Conservation (phyloP, 768 basidiomycete genomes). For the Tremella yokohamensis region DNA sequence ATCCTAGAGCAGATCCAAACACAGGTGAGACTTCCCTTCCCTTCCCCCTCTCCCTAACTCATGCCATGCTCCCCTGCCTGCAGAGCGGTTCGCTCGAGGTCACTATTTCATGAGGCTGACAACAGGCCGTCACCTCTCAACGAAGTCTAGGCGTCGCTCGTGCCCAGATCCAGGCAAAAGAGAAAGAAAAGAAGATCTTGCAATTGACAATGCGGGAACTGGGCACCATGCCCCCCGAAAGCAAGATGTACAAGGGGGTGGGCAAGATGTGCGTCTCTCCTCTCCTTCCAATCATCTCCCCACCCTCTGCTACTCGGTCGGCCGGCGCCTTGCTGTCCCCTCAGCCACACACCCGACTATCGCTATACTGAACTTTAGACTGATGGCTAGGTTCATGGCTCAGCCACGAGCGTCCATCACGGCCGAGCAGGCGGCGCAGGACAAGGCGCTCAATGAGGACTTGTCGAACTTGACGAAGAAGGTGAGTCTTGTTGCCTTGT, state of each 20-base stretch:
- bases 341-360: too few relatives aligned
- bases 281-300: background rate
- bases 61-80: background rate
- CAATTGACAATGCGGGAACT: constrained; percentile 87
- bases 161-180: constrained; percentile 75
- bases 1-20: constrained; percentile 90
- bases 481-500: constrained; percentile 53
- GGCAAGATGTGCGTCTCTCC: constrained; percentile 75
- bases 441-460: constrained; percentile 80
- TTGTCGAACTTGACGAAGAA: constrained; percentile 79
- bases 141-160: constrained; percentile 66
- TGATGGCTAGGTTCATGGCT: constrained; percentile 96
- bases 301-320: too few relatives aligned
- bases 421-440: constrained; percentile 66
- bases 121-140: constrained; percentile 70
- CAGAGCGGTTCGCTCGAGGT: background rate
- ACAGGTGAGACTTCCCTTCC: constrained; percentile 53
- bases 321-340: too few relatives aligned
- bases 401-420: constrained; percentile 78
- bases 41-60: background rate
- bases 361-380: too few relatives aligned
- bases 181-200: constrained; percentile 81
- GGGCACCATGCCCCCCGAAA: constrained; percentile 60
- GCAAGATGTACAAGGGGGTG: constrained; percentile 87
- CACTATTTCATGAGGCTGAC: constrained; percentile 1